Evolutionary conservation across 495 filamentous ascomycete genomes (phyloP), one percentile per base, ranked within the genome.

Genomic region (Baudoinia panamericana): DNA sequence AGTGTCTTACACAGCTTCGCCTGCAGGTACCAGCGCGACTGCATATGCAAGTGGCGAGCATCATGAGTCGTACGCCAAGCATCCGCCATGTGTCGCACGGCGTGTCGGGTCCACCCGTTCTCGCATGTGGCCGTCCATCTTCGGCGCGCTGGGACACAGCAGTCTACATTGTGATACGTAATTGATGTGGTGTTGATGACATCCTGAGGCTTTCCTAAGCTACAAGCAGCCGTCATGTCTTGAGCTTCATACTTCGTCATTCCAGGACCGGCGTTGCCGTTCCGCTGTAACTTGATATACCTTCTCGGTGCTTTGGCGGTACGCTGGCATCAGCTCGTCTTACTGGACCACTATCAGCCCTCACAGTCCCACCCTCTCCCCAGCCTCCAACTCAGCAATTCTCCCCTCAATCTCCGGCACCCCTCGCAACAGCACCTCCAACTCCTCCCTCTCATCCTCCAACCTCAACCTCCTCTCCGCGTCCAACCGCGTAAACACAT

Each of bases 361-460:
- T 36, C 40, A 43, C 20, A 7, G 7, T 10, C 30, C 30, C 15
- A 8, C 15, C 30, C n/a, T n/a, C n/a, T 30, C 48, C 19, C 48
- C 48, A 36, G 66, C 69, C 37, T 63, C 71, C 54, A 96, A 62
- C 61, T 96, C 88, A 23, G 63, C 72, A 53, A 95, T 78, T 36
- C 90, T 69, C 60, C 76, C 76, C 66, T 94, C 77, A 29, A 95
- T 66, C 52, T 94, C 90, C 1, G 84, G 84, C 5, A 95, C 80
- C 23, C 78, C 74, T 48, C 87, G 66, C 21, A 97, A 63, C 55
- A 83, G 69, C 25, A 92, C 58, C 21, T 95, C 90, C 33, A 97
- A 65, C 48, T 95, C 88, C 60, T 97, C 88, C 59, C 83, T 92
- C 69, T 97, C 88, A 64, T 96, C 90, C 68, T 97, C 90, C 24